Evolutionary conservation across 805 yeast genomes (phyloP), one percentile per base, ranked within the genome.

Genomic region (Ogataea allantospora): DNA sequence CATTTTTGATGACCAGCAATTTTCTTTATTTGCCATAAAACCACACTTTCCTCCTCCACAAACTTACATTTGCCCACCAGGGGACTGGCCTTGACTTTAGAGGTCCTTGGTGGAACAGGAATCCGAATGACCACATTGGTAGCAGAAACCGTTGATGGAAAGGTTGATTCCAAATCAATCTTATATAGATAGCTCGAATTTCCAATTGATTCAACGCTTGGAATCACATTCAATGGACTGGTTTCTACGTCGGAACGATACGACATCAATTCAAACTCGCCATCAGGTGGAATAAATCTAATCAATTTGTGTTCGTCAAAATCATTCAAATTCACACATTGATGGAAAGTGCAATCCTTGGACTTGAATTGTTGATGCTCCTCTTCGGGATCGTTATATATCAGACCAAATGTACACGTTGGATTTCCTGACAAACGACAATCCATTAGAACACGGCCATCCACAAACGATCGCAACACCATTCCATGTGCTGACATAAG

Each of bases 281-380:
- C 95, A 62, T 88, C 95, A 2, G 96, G 96, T 2, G 96, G 96
- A 9, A 80, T 68, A 47, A 88, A 88, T 30, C 73, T 76, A 41
- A 88, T 82, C 16, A 75, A 64, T 27, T 83, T 66, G 17, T 81
- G 79, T 14, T 68, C 55, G 44, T 84, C 88, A 58, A 82, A 86
- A 48, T 76, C 73, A 41, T 76, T 75, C 39, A 87, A 66, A 44
- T 81, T 78, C 17, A 88, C 96, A 60, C 95, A 85, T 51, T 86
- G 91, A 60, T 88, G 96, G 62, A 88, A 83, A 47, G 83, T 86
- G 50, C 85, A 80, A 57, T 88, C 95, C 49, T 83, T 86, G 8
- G 88, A 29, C 28, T 37, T 39, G 40, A 40, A 34, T 6, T 23
- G 28, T 8, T 37, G 34, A 19, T 13, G 28, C 8, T 37, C 40